phyloP scores from a whole-genome alignment of 306 rosid species.

The Oemleria cerasiformis region DNA sequence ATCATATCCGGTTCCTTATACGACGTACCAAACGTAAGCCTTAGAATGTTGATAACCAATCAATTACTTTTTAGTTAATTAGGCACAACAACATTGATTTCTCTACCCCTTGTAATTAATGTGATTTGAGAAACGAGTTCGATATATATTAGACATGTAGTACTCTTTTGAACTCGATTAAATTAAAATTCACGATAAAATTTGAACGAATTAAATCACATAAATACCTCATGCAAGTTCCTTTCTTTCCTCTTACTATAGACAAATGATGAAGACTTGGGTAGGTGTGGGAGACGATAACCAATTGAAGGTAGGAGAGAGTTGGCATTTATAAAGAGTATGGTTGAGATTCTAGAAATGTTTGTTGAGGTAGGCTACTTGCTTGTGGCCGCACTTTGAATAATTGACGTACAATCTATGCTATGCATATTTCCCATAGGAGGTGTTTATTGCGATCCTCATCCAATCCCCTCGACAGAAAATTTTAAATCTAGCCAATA shows the following conservation, averaged over 20 bases:
- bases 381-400: conserved; percentile 1
- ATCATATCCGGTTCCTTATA: no score
- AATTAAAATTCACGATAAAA: no score
- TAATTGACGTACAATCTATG: neutral
- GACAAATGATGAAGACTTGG: neutral
- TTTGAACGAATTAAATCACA: no score
- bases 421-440: neutral
- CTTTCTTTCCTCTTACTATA: neutral
- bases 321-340: neutral
- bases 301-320: neutral
- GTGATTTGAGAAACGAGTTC: no score
- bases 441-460: neutral
- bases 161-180: no score
- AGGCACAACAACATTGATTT: no score
- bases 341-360: conserved; percentile 13
- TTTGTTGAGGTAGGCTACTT: conserved; percentile 33
- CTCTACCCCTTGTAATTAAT: no score
- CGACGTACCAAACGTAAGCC: no score
- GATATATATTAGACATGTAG: no score
- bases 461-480: neutral
- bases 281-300: neutral
- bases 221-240: no score
- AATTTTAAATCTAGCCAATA: conserved; percentile 4
- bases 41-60: no score
- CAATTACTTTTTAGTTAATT: no score